Evolutionary conservation across 441 rosid genomes (phyloP), one percentile per base, ranked within the genome.

Genomic region (Pelargonium australe): DNA sequence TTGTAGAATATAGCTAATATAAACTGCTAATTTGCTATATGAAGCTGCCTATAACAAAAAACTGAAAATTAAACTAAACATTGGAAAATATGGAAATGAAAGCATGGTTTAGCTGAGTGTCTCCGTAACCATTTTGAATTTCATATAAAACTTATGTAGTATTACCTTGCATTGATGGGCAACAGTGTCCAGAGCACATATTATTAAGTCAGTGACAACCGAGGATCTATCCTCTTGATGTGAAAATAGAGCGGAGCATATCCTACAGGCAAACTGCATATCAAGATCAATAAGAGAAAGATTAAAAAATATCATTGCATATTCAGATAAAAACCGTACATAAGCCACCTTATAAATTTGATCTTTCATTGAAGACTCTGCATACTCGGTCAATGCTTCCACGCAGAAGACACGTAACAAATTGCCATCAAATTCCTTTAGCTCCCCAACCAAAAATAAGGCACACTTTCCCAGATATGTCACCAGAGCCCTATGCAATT

Each of bases 121-220:
- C 20, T 41, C 19, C 17, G 9, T 65, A 47, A 47, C 7, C 16
- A 8, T 17, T 43, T 69, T 53, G 55, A 41, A 43, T 62, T 45
- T 51, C 25, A 51, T 16, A 12, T 37, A 49, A 19, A 25, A 65
- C 57, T 34, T 58, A 40, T 62, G 66, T 14, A 17, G 66, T 60
- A 72, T 80, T 81, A 95, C 99, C 96, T 86, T 73, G 78, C 88
- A 81, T 70, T 79, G 80, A 71, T 53, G n/a, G 77, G 90, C 76
- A 75, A 84, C 23, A 67, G 77, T 78, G 64, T 71, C 84, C 76
- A 88, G 75, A 55, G 83, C 58, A 73, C 73, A 69, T 68, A 68
- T 71, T 10, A 89, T 68, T 45, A 88, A 64, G 72, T 84, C 83
- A 75, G 79, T 68, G 51, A 73, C 51, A 67, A 80, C 63, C 0